Evolutionary conservation across 331 rosid genomes (phyloP), one percentile per base, ranked within the genome.

Genomic region (Prunus yedoensis): DNA sequence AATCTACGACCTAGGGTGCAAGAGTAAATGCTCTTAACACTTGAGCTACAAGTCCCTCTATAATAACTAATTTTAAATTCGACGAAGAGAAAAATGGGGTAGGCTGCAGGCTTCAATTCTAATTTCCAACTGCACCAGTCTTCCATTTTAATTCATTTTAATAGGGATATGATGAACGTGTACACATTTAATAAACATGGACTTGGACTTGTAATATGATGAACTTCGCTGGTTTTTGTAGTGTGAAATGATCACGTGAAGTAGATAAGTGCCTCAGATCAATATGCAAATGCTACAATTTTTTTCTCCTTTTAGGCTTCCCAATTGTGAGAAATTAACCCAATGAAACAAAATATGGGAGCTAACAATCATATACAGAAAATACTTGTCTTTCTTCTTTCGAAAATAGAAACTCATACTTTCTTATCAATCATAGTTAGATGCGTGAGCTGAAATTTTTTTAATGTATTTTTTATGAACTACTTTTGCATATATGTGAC

Each of bases 171-270:
- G 14, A 21, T 60, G 38, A 50, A 13, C 23, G 57, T 71, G 56
- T 27, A 5, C 18, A 45, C 50, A 78, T 28, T 54, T 17, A 73
- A 80, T 20, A 51, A 13, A 35, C 14, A 50, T 38, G 43, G 43
- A 5, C 17, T 3, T 41, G n/a, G 41, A 47, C 73, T 53, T n/a
- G 20, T 54, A 43, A 50, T 20, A 27, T 38, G 43, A 38, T 38
- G 43, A 38, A 38, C 43, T 38, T 51, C 28, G 56, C 41, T 14
- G 47, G 53, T 30, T n/a, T 18, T 52, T 52, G 23, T n/a, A 23
- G 70, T 65, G 69, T 76, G 68, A 21, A 60, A 73, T 43, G 35
- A 60, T 72, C 84, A 69, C 81, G 63, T 68, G 73, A 67, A 76
- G 47, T 74, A 41, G 23, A 7, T 54, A 60, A 10, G 45, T 56